Conservation (phyloP, 768 basidiomycete species). For the Boletus insuetus region DNA sequence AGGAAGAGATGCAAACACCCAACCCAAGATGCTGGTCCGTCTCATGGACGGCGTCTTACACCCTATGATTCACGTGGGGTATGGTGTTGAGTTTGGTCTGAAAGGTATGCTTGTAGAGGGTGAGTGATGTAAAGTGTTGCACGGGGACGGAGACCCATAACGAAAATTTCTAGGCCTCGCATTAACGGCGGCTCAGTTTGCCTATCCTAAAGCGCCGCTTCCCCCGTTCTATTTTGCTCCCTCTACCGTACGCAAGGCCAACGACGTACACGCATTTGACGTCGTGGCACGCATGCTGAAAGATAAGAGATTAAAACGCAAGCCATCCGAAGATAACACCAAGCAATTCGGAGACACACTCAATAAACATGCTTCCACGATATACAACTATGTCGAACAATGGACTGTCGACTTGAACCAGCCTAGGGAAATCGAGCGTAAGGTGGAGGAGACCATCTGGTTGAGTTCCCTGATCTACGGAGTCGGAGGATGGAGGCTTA, state of each 20-base stretch:
- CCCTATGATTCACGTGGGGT: constrained; percentile 59
- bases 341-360: constrained; percentile 16
- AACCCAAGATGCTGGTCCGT: constrained; percentile 55
- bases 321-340: constrained; percentile 14
- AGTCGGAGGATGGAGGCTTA: constrained; percentile 45
- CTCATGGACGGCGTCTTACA: constrained; percentile 53
- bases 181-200: constrained; percentile 22
- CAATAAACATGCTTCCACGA: background rate
- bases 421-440: constrained; percentile 43
- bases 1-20: constrained; percentile 13
- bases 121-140: constrained; percentile 13
- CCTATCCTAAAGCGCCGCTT: constrained; percentile 37
- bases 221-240: constrained; percentile 10
- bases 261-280: constrained; percentile 38
- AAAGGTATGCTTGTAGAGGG: constrained; percentile 65
- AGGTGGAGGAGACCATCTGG: constrained; percentile 64
- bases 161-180: constrained; percentile 23
- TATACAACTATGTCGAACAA: constrained; percentile 28
- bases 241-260: background rate
- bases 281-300: constrained; percentile 51
- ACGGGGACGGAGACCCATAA: background rate
- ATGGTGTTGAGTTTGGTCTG: constrained; percentile 61
- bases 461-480: constrained; percentile 51
- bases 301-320: constrained; percentile 36
- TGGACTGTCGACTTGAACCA: constrained; percentile 42